Evolutionary conservation across 164 flowering plant genomes (phyloP).

Genomic region (Magnolia kwangsiensis): DNA sequence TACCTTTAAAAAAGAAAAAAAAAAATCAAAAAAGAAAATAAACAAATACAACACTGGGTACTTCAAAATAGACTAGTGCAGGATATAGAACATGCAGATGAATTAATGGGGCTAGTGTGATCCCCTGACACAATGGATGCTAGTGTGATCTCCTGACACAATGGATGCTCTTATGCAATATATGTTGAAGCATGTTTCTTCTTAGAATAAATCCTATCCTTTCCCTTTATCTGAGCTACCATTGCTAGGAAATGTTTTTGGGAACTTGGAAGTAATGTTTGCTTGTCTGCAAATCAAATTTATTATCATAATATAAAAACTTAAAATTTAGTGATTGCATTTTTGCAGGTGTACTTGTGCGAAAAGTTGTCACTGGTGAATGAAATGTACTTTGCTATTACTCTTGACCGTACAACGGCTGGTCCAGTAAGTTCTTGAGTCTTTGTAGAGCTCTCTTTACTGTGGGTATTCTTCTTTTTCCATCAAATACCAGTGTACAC

Average conservation of each 20-base stretch:
- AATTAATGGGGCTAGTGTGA: too few relatives aligned
- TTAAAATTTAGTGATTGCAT: not conserved
- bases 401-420: slow-evolving; percentile 84
- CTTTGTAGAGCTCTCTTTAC: not conserved
- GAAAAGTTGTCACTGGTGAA: slow-evolving; percentile 83
- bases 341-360: slow-evolving; percentile 70
- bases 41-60: too few relatives aligned
- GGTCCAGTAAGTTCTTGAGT: slow-evolving; percentile 74
- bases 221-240: too few relatives aligned
- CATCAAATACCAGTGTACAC: not conserved
- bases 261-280: not conserved
- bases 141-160: not conserved
- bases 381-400: slow-evolving; percentile 98
- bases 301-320: too few relatives aligned
- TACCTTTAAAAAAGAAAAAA: too few relatives aligned
- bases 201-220: too few relatives aligned
- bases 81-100: too few relatives aligned
- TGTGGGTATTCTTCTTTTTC: not conserved
- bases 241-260: too few relatives aligned
- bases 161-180: not conserved
- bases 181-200: not conserved
- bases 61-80: too few relatives aligned
- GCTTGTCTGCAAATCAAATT: not conserved
- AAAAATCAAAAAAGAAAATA: too few relatives aligned
- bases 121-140: not conserved